Evolutionary conservation across 805 yeast genomes (phyloP).

Genomic region (Saccharomycopsis amapae): DNA sequence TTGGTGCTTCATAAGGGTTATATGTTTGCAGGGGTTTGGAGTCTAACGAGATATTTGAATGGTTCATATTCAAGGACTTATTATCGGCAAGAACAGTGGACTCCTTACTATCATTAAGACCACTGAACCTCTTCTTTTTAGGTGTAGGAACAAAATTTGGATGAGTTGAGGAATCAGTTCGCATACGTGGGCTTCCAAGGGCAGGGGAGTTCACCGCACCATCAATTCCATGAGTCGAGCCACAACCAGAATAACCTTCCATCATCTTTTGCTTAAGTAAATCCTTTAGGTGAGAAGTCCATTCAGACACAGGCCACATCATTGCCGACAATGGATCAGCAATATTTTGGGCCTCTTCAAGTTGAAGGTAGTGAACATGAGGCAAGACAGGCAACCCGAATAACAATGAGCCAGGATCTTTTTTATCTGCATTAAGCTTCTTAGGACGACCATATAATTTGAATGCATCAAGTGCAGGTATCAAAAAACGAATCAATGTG

Average conservation of each 20-base stretch:
- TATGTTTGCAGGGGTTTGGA: background rate
- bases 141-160: slow-evolving; percentile 34
- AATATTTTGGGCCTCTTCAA: slow-evolving; percentile 48
- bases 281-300: slow-evolving; percentile 52
- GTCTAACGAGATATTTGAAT: background rate
- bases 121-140: slow-evolving; percentile 18
- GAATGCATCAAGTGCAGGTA: slow-evolving; percentile 72
- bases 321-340: slow-evolving; percentile 28
- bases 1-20: background rate
- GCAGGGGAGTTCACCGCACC: slow-evolving; percentile 54
- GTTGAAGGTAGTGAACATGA: slow-evolving; percentile 60
- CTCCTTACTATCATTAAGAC: slow-evolving; percentile 20
- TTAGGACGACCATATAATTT: slow-evolving; percentile 76
- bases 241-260: slow-evolving; percentile 70
- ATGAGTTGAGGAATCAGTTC: slow-evolving; percentile 31
- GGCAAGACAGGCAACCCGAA: slow-evolving; percentile 84
- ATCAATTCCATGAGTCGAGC: slow-evolving; percentile 54
- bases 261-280: slow-evolving; percentile 45
- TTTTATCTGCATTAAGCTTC: slow-evolving; percentile 66
- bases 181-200: slow-evolving; percentile 26
- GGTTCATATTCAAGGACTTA: background rate
- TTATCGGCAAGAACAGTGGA: slow-evolving; percentile 3
- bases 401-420: slow-evolving; percentile 55
- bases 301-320: slow-evolving; percentile 50
- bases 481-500: slow-evolving; percentile 71